Conservation (phyloP, 177 flowering plant genomes). For the Vitis hybrid region DNA sequence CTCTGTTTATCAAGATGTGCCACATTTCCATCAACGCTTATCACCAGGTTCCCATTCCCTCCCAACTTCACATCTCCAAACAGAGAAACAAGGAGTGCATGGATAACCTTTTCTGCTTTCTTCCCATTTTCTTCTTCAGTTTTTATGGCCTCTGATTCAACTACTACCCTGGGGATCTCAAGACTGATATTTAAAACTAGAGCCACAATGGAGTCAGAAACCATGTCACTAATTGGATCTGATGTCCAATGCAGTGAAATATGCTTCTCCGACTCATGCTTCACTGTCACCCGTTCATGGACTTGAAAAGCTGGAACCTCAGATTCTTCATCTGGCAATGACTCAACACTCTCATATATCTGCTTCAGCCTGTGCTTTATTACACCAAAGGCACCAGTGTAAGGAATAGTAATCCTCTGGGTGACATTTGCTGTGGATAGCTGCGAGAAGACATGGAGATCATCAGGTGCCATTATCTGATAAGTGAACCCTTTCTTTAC, state of each 20-base stretch:
- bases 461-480: too few species aligned
- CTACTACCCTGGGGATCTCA: constrained; percentile 68
- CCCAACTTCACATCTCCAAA: constrained; percentile 89
- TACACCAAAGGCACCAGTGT: too few species aligned
- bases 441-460: too few species aligned
- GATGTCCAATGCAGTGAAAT: constrained; percentile 82
- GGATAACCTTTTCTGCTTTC: constrained; percentile 71
- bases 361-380: constrained; percentile 55
- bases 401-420: too few species aligned
- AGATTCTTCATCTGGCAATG: constrained; percentile 52
- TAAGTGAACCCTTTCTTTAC: too few species aligned
- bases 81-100: constrained; percentile 76
- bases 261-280: constrained; percentile 84
- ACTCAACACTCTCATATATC: constrained; percentile 83
- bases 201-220: constrained; percentile 86
- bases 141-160: constrained; percentile 46
- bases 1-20: constrained; percentile 70
- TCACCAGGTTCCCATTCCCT: constrained; percentile 72
- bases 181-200: constrained; percentile 70
- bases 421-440: too few species aligned
- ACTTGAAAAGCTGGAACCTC: constrained; percentile 64
- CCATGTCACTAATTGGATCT: constrained; percentile 95
- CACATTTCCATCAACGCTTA: constrained; percentile 73
- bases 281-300: constrained; percentile 78
- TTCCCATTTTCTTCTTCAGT: constrained; percentile 69